Base-by-base conservation (phyloP, 768 basidiomycete species). In the Panus rudis region DNA sequence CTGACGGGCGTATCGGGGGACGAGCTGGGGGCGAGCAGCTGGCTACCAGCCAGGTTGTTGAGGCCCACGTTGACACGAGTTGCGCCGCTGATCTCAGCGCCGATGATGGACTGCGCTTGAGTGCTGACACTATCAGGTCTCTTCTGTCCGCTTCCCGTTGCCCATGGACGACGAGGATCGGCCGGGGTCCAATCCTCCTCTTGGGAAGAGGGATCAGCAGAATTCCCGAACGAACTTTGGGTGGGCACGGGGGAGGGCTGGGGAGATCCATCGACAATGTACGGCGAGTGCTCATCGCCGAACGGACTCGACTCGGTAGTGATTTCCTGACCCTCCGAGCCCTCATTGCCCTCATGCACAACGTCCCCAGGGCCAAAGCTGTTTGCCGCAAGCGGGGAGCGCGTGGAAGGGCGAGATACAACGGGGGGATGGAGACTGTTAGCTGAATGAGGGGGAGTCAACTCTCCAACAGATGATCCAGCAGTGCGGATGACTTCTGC, bases 401-500 rank as follows among this genome's bases (percentile, higher is more conserved):
- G 73, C 16, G 70, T 57, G 2, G 72, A 51, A 1, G 76, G 75
- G 34, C 14, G 71, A 60, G 46, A 73, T 70, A 45, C 74, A 56
- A 37, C 65, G 56, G 38, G 76, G 71, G 4, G 53, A 52, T 48
- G 58, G 37, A 48, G 54, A 12, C 54, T 42, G 10, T 61, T 57
- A 20, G 57, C 45, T 10, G 65, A 54, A 38, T 54, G 53, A 16
- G 71, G 56, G 4, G 65, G 60, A 12, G 63, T 56, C 11, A 41
- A 37, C 30, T 41, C 46, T 8, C 25, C 41, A 14, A 51, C 45
- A n/a, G 47, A 26, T 14, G 61, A 47, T 14, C 72, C 73, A 3
- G 75, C 62, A 4, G 84, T 71, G 47, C 72, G 81, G 48, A 91
- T 78, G 25, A 90, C 81, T 57, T 86, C 84, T 23, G 88, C 84